Evolutionary conservation across 768 basidiomycete genomes (phyloP).

Genomic region (Amanita pallidorosea): DNA sequence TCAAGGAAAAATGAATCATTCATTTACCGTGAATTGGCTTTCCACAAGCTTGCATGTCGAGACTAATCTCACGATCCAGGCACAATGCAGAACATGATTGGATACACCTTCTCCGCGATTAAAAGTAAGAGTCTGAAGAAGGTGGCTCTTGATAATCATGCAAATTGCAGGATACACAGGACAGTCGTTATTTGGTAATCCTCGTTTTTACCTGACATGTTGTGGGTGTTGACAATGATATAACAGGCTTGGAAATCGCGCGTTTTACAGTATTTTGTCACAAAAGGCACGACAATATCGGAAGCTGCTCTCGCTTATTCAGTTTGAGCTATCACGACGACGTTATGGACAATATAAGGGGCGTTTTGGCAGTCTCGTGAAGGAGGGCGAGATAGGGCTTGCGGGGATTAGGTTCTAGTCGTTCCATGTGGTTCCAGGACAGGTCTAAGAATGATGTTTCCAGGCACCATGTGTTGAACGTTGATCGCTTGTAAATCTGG

Average conservation of each 20-base stretch:
- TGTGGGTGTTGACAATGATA: neutral
- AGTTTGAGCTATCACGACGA: slow-evolving; percentile 36
- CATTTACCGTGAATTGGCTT: slow-evolving; percentile 36
- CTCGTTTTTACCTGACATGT: neutral
- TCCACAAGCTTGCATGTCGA: neutral
- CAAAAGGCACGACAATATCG: slow-evolving; percentile 40
- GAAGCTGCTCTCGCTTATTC: slow-evolving; percentile 35
- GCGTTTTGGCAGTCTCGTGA: slow-evolving; percentile 36
- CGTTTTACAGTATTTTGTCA: slow-evolving; percentile 59
- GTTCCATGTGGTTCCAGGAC: too few relatives aligned
- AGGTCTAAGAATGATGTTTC: too few relatives aligned
- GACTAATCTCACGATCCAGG: slow-evolving; percentile 26
- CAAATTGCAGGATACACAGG: slow-evolving; percentile 36
- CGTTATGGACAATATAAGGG: slow-evolving; percentile 30
- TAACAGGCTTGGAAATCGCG: slow-evolving; percentile 69
- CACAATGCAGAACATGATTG: slow-evolving; percentile 50
- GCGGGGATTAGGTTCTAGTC: neutral
- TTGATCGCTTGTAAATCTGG: too few relatives aligned
- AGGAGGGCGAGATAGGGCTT: slow-evolving; percentile 17
- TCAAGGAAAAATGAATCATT: slow-evolving; percentile 36
- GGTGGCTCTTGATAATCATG: slow-evolving; percentile 25
- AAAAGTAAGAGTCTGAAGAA: slow-evolving; percentile 31
- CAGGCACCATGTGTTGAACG: too few relatives aligned
- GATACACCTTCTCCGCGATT: slow-evolving; percentile 43
- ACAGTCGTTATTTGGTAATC: slow-evolving; percentile 51